These are phyloP conservation scores for Phanerochaete carnosa DNA, from an alignment of 768 basidiomycete genomes.

Conservation along the genomic window DNA sequence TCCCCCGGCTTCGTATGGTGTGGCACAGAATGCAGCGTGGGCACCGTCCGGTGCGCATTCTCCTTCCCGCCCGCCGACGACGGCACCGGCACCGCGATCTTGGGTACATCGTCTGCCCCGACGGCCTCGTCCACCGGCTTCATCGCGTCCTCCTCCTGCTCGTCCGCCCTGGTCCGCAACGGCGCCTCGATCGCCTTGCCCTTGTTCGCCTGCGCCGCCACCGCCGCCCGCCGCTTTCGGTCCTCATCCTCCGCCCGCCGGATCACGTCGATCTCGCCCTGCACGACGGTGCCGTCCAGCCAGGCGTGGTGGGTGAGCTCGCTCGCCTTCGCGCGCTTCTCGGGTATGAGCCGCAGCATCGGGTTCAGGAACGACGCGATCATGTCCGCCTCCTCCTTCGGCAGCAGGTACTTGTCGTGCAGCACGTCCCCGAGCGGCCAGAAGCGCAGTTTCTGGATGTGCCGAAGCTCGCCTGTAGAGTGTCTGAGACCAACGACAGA, in stretches of 20 bases:
- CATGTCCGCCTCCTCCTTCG: slow-evolving; percentile 73
- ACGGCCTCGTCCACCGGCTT: slow-evolving; percentile 66
- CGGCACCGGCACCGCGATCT: slow-evolving; percentile 20
- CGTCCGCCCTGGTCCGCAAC: slow-evolving; percentile 34
- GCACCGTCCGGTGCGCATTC: slow-evolving; percentile 17
- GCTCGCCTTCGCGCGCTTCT: slow-evolving; percentile 83
- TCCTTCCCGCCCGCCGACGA: slow-evolving; percentile 18
- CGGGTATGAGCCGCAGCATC: slow-evolving; percentile 88
- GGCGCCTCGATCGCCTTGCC: not conserved
- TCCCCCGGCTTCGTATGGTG: not conserved
- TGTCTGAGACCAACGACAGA: not conserved
- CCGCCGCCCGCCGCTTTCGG: slow-evolving; percentile 28
- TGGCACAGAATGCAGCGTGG: slow-evolving; percentile 19
- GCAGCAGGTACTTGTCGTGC: slow-evolving; percentile 95
- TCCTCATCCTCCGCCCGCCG: slow-evolving; percentile 59
- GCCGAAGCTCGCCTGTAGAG: slow-evolving; percentile 72
- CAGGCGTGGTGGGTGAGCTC: slow-evolving; percentile 86
- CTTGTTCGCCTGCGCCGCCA: slow-evolving; percentile 21
- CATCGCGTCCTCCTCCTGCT: slow-evolving; percentile 57
- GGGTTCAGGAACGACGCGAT: slow-evolving; percentile 81
- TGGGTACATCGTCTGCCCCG: slow-evolving; percentile 18
- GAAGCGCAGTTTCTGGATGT: slow-evolving; percentile 90
- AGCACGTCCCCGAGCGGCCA: slow-evolving; percentile 83
- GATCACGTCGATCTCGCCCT: slow-evolving; percentile 87
- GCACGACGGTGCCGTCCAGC: slow-evolving; percentile 81